phyloP scores from a whole-genome alignment of 2,329 filamentous ascomycete genomes.

The Phaeosphaeria sp. region DNA sequence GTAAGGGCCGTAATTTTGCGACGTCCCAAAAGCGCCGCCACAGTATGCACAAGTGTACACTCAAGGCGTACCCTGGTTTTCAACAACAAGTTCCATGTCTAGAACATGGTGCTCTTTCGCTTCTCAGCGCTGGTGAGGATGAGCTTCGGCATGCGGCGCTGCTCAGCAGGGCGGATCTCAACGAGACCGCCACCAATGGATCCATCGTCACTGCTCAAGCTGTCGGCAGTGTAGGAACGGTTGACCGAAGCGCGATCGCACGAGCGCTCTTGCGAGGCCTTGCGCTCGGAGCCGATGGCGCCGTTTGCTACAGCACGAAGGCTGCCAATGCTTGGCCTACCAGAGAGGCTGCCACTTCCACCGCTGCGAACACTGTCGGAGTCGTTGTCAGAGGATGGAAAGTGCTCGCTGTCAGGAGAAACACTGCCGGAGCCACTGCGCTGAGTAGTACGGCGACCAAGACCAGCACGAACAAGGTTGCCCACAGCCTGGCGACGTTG shows the following conservation, averaged over 20 bases:
- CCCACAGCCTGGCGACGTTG: slow-evolving; percentile 91
- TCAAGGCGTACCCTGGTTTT: slow-evolving; percentile 17
- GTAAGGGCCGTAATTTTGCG: slow-evolving; percentile 46
- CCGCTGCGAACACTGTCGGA: slow-evolving; percentile 58
- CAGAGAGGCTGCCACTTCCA: slow-evolving; percentile 82
- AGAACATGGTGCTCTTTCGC: slow-evolving; percentile 76
- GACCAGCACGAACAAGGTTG: slow-evolving; percentile 87
- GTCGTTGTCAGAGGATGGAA: slow-evolving; percentile 74
- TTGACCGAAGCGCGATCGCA: slow-evolving; percentile 41
- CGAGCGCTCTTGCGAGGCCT: slow-evolving; percentile 56
- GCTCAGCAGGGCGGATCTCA: slow-evolving; percentile 60
- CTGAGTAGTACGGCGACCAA: slow-evolving; percentile 78
- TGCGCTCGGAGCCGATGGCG: slow-evolving; percentile 87
- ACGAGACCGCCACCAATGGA: slow-evolving; percentile 64
- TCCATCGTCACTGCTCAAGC: slow-evolving; percentile 69
- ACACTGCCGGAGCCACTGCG: slow-evolving; percentile 78
- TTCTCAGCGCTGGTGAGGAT: slow-evolving; percentile 90
- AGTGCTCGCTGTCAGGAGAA: slow-evolving; percentile 87
- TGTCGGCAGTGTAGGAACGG: slow-evolving; percentile 65
- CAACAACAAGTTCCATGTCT: slow-evolving; percentile 24
- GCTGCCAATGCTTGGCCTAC: slow-evolving; percentile 75
- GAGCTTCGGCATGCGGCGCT: slow-evolving; percentile 82
- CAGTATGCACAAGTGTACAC: slow-evolving; percentile 46
- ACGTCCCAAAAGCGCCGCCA: slow-evolving; percentile 31
- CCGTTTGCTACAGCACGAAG: slow-evolving; percentile 80